A percentile compares a stretch with the other conserved stretches of the same genome.
These are phyloP conservation scores for Syzygium grande DNA, from an alignment of 345 rosid species.

Conservation along the genomic window DNA sequence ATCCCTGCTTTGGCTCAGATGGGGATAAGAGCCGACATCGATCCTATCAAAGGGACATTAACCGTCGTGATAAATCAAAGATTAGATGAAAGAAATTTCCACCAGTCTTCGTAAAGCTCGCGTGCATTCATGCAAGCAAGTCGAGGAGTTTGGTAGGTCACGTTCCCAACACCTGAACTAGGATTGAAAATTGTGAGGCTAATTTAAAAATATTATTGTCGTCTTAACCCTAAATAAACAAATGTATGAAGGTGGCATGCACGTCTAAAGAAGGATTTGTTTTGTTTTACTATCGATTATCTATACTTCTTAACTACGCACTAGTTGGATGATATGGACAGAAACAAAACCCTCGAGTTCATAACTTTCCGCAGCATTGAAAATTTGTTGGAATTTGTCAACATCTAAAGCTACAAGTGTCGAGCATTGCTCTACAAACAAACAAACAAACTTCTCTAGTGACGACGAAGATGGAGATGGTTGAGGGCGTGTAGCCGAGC, in stretches of 20 bases:
- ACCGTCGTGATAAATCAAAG: fast-evolving
- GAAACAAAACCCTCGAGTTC: background rate
- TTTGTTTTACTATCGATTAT: background rate
- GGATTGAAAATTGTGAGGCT: background rate
- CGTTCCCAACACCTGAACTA: background rate
- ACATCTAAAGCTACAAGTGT: background rate
- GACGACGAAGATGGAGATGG: background rate
- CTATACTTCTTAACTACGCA: background rate
- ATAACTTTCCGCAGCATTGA: background rate
- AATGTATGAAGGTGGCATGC: background rate
- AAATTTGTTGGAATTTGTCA: background rate
- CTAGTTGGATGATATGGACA: background rate
- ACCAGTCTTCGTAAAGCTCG: background rate
- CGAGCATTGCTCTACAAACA: background rate
- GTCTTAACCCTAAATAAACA: background rate
- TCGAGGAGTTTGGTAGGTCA: background rate
- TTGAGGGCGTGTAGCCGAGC: background rate
- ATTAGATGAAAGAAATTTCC: background rate
- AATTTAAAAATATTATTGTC: too few relatives aligned
- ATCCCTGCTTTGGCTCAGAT: background rate
- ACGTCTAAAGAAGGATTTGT: background rate
- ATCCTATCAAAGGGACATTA: background rate
- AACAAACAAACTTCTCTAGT: background rate
- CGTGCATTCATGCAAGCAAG: background rate
- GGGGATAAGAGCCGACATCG: background rate